Evolutionary conservation across 192 early-diverging fungal species (phyloP), one percentile per base, ranked within the genome.

Genomic region (Mortierella claussenii): DNA sequence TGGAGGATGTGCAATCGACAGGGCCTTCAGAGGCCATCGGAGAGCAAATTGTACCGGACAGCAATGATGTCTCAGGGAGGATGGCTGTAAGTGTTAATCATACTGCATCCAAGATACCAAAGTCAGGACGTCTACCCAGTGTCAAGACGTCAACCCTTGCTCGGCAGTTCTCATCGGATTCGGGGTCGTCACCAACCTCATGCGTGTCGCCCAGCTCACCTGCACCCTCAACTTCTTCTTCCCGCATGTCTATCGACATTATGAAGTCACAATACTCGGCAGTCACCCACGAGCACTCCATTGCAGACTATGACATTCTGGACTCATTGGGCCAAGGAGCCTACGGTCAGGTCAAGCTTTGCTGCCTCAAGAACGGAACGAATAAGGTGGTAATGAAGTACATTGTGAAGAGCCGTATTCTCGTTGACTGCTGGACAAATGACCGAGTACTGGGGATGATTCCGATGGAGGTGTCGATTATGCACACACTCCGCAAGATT

Each of bases 381-480:
- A 68, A 69, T 55, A 83, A 80, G 31, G 79, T 89, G 24, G 90
- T 92, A 47, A 76, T 93, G 60, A 93, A 93, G 60, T 92, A 88
- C 65, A 85, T 93, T 48, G 84, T 89, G 57, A 91, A 92, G 70
- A 85, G 85, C 26, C 82, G 86, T 42, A 87, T 91, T 40, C 79
- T 89, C 18, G 85, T 85, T 9, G 86, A 86, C 50, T 85, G 81
- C 32, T 93, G 92, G 92, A 92, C 82, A 45, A 82, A 86, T 52
- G 91, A 92, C 57, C 69, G 84, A 60, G 59, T 79, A 23, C 65
- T 90, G n/a, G 88, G 86, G 7, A 81, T 87, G 62, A 83, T 96
- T 10, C 93, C 94, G 2, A 81, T 86, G 37, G 94, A 96, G 69
- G 89, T 94, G 17, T 89, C 88, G 63, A 86, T 95, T 36, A 80